Conservation (phyloP, 257 asterid genomes). For the Solanum dulcamara region DNA sequence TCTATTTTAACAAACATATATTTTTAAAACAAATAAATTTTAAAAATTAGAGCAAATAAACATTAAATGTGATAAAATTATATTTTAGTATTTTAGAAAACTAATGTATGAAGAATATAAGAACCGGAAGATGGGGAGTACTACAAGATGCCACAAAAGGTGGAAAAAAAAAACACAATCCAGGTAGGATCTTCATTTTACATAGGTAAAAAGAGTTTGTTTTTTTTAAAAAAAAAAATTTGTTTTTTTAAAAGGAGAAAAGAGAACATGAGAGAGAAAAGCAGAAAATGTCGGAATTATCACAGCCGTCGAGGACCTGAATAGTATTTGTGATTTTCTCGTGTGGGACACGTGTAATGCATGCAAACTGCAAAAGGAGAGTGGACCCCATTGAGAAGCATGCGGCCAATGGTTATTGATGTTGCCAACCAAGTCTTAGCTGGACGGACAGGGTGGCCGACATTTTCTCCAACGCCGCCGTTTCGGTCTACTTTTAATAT, state of each 20-base stretch:
- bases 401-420: slow-evolving; percentile 5
- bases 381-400: background rate
- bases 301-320: background rate
- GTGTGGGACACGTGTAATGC: background rate
- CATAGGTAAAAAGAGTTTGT: background rate
- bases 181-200: background rate
- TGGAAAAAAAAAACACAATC: background rate
- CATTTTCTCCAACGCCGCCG: slow-evolving; percentile 1
- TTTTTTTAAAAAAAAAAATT: too few relatives aligned
- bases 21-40: too few relatives aligned
- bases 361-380: background rate
- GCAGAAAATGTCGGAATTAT: background rate
- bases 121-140: background rate
- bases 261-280: too few relatives aligned
- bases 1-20: too few relatives aligned
- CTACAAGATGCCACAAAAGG: background rate
- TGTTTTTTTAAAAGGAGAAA: too few relatives aligned
- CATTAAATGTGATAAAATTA: too few relatives aligned
- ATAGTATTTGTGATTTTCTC: background rate
- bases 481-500: background rate
- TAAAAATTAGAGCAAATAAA: too few relatives aligned
- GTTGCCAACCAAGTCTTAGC: slow-evolving; percentile 1
- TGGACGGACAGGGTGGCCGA: slow-evolving; percentile 6
- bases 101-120: too few relatives aligned
- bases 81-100: too few relatives aligned